A percentile compares a stretch with the other conserved stretches of the same genome.
phyloP scores from a whole-genome alignment of 2,329 filamentous ascomycete species.

The Claviceps monticola region DNA sequence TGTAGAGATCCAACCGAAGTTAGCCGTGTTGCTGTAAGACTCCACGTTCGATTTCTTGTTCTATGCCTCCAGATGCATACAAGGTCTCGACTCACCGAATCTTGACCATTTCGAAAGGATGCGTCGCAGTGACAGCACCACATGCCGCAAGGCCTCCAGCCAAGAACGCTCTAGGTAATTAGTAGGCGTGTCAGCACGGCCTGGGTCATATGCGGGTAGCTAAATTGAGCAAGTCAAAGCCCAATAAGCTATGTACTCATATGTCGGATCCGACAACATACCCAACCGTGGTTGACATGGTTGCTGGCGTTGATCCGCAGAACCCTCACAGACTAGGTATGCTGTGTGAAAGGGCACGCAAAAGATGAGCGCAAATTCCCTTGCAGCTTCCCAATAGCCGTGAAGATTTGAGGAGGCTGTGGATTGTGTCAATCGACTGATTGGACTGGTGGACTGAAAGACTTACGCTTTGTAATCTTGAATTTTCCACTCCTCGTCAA shows the following conservation, averaged over 20 bases:
- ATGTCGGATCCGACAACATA: slow-evolving; percentile 12
- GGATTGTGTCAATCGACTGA: too few species aligned
- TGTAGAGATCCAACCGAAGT: slow-evolving; percentile 18
- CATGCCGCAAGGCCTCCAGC: slow-evolving; percentile 94
- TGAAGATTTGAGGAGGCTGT: not conserved
- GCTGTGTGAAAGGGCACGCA: not conserved
- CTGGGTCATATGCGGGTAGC: not conserved
- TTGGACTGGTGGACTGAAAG: not conserved
- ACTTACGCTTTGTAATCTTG: not conserved
- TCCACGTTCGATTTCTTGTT: not conserved
- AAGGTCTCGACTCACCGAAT: slow-evolving; percentile 53
- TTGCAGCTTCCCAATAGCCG: not conserved
- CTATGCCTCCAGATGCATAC: not conserved
- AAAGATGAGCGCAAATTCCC: not conserved
- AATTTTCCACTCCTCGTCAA: not conserved
- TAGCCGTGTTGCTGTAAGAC: not conserved
- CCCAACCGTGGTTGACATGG: slow-evolving; percentile 25
- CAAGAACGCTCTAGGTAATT: slow-evolving; percentile 58
- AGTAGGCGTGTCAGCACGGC: slow-evolving; percentile 7
- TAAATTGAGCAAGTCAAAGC: not conserved
- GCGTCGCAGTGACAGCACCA: slow-evolving; percentile 91
- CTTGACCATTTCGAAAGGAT: slow-evolving; percentile 98
- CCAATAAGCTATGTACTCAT: not conserved
- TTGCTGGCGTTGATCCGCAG: not conserved
- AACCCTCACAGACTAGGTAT: not conserved